These are phyloP conservation scores for Verbena officinalis DNA, from an alignment of 257 asterid species.

Conservation along the genomic window DNA sequence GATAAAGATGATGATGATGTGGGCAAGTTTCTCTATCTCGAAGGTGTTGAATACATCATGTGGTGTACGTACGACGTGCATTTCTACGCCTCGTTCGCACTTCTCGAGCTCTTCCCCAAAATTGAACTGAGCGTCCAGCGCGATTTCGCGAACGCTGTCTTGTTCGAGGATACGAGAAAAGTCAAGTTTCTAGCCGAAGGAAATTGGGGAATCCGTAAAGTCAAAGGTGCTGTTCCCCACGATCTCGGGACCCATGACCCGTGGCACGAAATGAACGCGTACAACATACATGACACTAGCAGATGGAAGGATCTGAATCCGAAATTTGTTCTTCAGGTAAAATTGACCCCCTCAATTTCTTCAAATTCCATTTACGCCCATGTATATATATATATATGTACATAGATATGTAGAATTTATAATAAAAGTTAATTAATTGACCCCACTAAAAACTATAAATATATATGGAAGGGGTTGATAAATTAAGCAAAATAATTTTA, in stretches of 20 bases:
- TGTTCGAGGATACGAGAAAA: conserved; percentile 74
- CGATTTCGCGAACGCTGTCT: conserved; percentile 89
- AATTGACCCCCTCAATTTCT: no score
- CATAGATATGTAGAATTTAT: no score
- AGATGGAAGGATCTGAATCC: conserved; percentile 96
- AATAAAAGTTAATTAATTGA: no score
- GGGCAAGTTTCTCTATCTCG: conserved; percentile 88
- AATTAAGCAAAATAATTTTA: no score
- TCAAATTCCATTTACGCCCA: no score
- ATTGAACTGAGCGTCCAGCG: conserved; percentile 97
- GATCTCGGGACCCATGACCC: conserved; percentile 99
- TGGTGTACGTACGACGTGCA: conserved; percentile 99
- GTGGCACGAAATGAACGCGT: conserved; percentile 99
- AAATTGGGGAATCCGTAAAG: conserved; percentile 87
- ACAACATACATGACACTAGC: conserved; percentile 96
- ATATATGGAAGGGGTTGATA: no score
- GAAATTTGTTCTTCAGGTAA: conserved; percentile 94
- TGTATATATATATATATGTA: no score
- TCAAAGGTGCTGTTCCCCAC: conserved; percentile 92
- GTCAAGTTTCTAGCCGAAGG: conserved; percentile 91
- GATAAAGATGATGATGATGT: conserved; percentile 64
- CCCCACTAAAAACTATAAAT: no score
- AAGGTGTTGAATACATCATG: conserved; percentile 97
- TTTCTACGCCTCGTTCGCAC: conserved; percentile 97
- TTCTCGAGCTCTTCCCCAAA: conserved; percentile 89